Evolutionary conservation across 2,329 filamentous ascomycete genomes (phyloP).

Genomic region (Stylonectria norvegica): DNA sequence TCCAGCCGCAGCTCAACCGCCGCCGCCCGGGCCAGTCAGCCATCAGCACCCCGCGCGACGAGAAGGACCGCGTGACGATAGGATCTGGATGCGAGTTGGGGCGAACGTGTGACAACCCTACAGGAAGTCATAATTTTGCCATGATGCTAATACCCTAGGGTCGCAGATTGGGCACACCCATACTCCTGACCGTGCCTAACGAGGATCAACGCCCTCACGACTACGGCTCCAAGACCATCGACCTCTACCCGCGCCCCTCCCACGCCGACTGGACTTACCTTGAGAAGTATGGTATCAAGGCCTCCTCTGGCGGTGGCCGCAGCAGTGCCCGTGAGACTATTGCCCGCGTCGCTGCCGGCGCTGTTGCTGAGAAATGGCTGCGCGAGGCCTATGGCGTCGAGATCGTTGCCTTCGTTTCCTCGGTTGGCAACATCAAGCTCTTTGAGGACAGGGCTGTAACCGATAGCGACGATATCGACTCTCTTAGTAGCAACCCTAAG

Average conservation of each 20-base stretch:
- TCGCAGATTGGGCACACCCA: conserved; percentile 79
- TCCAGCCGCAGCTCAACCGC: conserved; percentile 4
- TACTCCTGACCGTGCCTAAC: conserved; percentile 80
- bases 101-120: conserved; percentile 51
- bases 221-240: conserved; percentile 84
- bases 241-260: conserved; percentile 81
- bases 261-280: conserved; percentile 96
- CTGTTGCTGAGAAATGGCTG: conserved; percentile 92
- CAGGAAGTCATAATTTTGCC: conserved; percentile 18
- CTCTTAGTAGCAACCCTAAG: conserved; percentile 70
- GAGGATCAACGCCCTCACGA: conserved; percentile 89
- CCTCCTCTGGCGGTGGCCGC: conserved; percentile 82
- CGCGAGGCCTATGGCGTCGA: conserved; percentile 76
- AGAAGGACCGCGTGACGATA: conserved; percentile 86
- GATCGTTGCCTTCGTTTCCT: conserved; percentile 86
- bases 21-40: conserved; percentile 8
- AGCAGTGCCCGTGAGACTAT: conserved; percentile 95
- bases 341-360: conserved; percentile 83
- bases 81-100: conserved; percentile 92
- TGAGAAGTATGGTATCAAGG: conserved; percentile 92
- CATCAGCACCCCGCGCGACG: conserved; percentile 70
- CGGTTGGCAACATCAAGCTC: conserved; percentile 61
- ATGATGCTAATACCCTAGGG: conserved; percentile 18
- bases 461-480: conserved; percentile 47
- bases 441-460: conserved; percentile 80